Evolutionary conservation across 108 stramenopile species (phyloP).

Genomic region (Hondaea fermentalgiana): DNA sequence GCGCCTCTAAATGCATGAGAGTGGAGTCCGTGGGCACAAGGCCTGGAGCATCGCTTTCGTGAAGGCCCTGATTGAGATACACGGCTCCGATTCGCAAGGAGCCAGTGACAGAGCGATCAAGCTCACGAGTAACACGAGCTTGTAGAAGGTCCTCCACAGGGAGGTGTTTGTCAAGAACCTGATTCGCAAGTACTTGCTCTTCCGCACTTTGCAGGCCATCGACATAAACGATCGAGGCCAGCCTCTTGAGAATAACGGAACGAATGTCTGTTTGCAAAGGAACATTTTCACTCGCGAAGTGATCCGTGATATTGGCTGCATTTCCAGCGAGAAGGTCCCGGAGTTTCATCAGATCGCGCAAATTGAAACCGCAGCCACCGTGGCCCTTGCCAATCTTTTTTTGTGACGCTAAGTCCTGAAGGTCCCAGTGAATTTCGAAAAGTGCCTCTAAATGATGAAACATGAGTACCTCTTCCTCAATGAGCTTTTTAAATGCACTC

Average conservation of each 20-base stretch:
- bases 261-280: not conserved
- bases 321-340: not conserved
- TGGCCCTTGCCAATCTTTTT: constrained; percentile 15
- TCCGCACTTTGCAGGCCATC: not conserved
- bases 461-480: not conserved
- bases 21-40: not conserved
- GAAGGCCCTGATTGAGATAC: not conserved
- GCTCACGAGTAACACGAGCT: not conserved
- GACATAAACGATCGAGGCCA: constrained; percentile 18
- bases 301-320: not conserved
- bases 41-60: not conserved
- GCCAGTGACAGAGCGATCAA: not conserved
- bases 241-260: not conserved
- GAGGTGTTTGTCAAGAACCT: not conserved
- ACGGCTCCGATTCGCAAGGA: not conserved
- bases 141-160: not conserved
- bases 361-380: not conserved
- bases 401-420: not conserved
- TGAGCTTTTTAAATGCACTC: not conserved
- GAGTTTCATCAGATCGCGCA: constrained; percentile 22
- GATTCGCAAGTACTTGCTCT: not conserved
- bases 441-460: not conserved
- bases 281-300: not conserved
- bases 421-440: not conserved
- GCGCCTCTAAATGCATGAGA: not conserved